Evolutionary conservation across 257 asterid species (phyloP).

Genomic region (Solanum virginianum): DNA sequence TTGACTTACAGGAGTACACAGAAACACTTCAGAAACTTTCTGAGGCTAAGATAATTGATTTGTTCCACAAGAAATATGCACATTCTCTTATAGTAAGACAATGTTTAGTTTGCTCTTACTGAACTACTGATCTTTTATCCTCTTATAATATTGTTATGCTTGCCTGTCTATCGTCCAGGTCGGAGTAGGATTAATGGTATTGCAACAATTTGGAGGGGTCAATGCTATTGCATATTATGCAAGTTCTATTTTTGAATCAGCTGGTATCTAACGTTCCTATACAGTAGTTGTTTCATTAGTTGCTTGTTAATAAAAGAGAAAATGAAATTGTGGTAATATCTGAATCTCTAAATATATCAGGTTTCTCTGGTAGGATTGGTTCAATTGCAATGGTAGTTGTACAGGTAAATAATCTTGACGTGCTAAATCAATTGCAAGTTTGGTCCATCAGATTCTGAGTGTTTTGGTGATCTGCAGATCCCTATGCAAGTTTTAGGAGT

Average conservation of each 20-base stretch:
- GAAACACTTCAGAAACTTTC: conserved; percentile 33
- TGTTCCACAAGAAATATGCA: conserved; percentile 71
- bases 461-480: conserved; percentile 35
- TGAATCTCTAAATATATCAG: conserved; percentile 24
- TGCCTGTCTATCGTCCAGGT: conserved; percentile 29
- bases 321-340: not conserved
- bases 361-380: conserved; percentile 59
- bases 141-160: not conserved
- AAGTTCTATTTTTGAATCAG: conserved; percentile 70
- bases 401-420: conserved; percentile 28
- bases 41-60: conserved; percentile 45
- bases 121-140: not conserved
- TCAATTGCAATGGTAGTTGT: conserved; percentile 73
- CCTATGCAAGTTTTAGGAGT: conserved; percentile 71
- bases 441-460: not conserved
- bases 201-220: conserved; percentile 85
- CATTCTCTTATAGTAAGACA: conserved; percentile 53
- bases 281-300: not conserved
- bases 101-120: not conserved
- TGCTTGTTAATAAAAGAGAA: not conserved
- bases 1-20: conserved; percentile 50
- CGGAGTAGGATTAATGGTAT: conserved; percentile 89
- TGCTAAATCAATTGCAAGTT: not conserved
- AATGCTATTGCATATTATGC: conserved; percentile 86
- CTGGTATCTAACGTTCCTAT: conserved; percentile 31